Base-by-base conservation (phyloP, 1,139 yeast species). In the Geotrichum klebahnii region DNA sequence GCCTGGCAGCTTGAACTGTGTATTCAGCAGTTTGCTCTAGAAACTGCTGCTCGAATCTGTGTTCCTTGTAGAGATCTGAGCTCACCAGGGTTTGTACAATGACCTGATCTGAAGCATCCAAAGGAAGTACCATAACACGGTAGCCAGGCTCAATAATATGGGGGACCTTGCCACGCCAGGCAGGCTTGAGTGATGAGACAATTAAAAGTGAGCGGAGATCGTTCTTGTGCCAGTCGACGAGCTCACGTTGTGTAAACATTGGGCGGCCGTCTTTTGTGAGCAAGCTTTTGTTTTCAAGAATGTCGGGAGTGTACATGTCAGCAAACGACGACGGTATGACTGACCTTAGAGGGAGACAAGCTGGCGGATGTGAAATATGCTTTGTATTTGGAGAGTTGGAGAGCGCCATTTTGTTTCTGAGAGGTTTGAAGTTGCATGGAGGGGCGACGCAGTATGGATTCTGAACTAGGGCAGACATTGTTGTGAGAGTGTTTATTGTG, bases 151-250 rank as follows among this genome's bases (percentile, higher is more conserved):
- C 70, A 42, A 61, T 59, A 9, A 81, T 69, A 14, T 61, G 58
- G 0, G 86, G 86, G 6, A 79, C 53, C 48, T 65, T 66, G 16
- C 70, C 69, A 29, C 34, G 31, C 84, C 85, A 80, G 58, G 77
- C 79, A 2, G 77, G 77, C 48, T 66, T 67, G 38, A 76, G 56
- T 26, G 64, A 65, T 41, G 74, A 78, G 23, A 79, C 71, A 34
- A 82, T 79, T 31, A 82, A 66, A 40, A 81, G 63, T 1, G 85
- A 79, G 36, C 87, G 69, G 14, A 79, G 67, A 61, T 81, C 87
- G 63, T 82, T 82, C 45, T 79, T 60, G 41, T 75, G 78, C 88
- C 88, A 82, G 62, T 80, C 83, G 33, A 79, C 68, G 36, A 82
- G 66, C 14, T 76, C 78, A 46, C 86, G 68, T 55, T 75, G 76